phyloP scores from a whole-genome alignment of 495 filamentous ascomycete genomes.

The Aspergillus incahuasiensis region DNA sequence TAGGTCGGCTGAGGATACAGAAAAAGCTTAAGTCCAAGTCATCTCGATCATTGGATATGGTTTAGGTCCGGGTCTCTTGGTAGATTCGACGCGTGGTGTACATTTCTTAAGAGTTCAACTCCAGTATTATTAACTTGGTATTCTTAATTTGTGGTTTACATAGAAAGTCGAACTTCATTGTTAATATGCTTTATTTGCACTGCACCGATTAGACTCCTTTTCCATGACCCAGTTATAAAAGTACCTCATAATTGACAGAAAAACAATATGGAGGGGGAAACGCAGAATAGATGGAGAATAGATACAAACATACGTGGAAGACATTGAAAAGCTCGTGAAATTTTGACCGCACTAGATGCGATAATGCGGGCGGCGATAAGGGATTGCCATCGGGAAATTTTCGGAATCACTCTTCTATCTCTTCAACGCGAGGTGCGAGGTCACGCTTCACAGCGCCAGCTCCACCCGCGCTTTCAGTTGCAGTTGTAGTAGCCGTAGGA shows the following conservation, averaged over 20 bases:
- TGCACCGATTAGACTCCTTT: neutral
- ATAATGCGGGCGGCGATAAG: neutral
- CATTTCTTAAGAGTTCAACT: neutral
- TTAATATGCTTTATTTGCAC: neutral
- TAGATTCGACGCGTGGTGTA: neutral
- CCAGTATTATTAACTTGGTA: neutral
- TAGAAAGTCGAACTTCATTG: neutral
- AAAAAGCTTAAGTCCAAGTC: neutral
- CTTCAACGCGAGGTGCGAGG: constrained; percentile 60
- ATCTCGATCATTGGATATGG: neutral
- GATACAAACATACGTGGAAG: neutral
- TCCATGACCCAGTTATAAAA: neutral
- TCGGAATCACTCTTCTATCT: constrained; percentile 51
- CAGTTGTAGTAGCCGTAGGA: constrained; percentile 55
- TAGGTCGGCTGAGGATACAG: neutral
- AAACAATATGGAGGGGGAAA: neutral
- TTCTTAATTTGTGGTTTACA: neutral
- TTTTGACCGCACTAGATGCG: constrained; percentile 1
- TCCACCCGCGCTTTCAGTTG: constrained; percentile 46
- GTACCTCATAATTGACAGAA: neutral
- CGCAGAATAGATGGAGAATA: neutral
- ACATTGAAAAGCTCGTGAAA: neutral
- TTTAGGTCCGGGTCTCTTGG: neutral
- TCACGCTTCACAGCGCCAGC: constrained; percentile 46
- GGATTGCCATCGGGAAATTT: neutral